A percentile compares a stretch with the other conserved stretches of the same genome.
Conservation (phyloP, 2,329 filamentous ascomycete genomes). For the Myriosclerotinia curreyana region DNA sequence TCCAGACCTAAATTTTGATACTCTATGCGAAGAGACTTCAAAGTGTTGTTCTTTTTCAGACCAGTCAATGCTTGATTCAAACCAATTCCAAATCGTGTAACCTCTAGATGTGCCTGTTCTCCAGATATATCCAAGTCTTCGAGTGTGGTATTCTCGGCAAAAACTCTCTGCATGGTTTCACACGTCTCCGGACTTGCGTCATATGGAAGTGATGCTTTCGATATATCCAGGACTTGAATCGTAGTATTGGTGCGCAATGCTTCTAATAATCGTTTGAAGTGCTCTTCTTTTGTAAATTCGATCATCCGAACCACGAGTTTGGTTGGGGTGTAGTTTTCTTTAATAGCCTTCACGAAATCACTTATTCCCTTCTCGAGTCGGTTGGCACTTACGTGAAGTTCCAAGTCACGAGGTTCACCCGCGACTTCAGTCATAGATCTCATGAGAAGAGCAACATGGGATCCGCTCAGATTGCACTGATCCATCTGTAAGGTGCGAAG, state of each 20-base stretch:
- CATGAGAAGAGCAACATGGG: constrained; percentile 62
- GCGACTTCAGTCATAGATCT: constrained; percentile 56
- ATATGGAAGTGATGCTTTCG: constrained; percentile 65
- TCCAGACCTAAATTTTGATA: constrained; percentile 67
- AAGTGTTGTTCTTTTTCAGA: constrained; percentile 59
- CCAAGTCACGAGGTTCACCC: constrained; percentile 53
- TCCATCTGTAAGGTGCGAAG: constrained; percentile 62
- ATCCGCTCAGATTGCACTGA: constrained; percentile 63
- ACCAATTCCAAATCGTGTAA: constrained; percentile 65
- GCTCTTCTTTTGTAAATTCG: constrained; percentile 49
- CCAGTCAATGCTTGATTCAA: constrained; percentile 64
- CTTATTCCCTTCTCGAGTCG: constrained; percentile 50
- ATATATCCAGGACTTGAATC: constrained; percentile 64
- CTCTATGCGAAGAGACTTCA: constrained; percentile 62
- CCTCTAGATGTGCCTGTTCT: constrained; percentile 68
- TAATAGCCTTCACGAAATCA: constrained; percentile 51
- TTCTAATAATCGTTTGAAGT: constrained; percentile 59
- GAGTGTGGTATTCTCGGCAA: constrained; percentile 64
- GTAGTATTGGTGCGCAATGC: constrained; percentile 61
- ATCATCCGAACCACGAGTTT: constrained; percentile 65
- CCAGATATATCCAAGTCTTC: constrained; percentile 68
- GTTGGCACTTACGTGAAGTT: constrained; percentile 62
- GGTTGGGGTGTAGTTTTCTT: constrained; percentile 54
- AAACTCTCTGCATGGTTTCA: constrained; percentile 59
- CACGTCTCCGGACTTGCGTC: constrained; percentile 67